A percentile compares a stretch with the other conserved stretches of the same genome.
phyloP scores from a whole-genome alignment of 2,329 filamentous ascomycete species.

The Trichothecium sympodiale region DNA sequence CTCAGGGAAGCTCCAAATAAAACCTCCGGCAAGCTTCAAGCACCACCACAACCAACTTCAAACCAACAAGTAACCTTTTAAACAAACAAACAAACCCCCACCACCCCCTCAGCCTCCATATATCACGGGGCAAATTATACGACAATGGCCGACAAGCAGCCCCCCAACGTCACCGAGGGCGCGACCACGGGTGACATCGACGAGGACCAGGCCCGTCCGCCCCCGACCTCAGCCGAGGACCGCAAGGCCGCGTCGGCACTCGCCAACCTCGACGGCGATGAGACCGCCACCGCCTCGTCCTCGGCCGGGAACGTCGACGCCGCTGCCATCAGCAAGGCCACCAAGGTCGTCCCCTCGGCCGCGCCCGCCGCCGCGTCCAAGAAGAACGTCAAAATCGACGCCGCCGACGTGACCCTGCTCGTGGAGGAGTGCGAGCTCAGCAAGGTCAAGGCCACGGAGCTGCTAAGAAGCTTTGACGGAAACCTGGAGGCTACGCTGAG shows the following conservation, averaged over 20 bases:
- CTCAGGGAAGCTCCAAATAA: too few relatives aligned
- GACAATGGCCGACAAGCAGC: slow-evolving; percentile 51
- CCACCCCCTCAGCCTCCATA: neutral
- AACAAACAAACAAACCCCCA: neutral
- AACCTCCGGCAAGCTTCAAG: too few relatives aligned
- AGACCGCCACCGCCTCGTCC: slow-evolving; percentile 23
- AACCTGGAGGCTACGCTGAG: slow-evolving; percentile 56
- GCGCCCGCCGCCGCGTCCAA: slow-evolving; percentile 21
- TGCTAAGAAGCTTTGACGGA: slow-evolving; percentile 62
- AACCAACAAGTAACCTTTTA: too few relatives aligned
- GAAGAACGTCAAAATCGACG: slow-evolving; percentile 63
- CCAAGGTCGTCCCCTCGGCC: slow-evolving; percentile 44
- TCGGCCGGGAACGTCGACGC: slow-evolving; percentile 45
- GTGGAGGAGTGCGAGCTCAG: slow-evolving; percentile 63
- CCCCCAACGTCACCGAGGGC: slow-evolving; percentile 46
- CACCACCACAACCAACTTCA: slow-evolving; percentile 1
- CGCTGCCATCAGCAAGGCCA: slow-evolving; percentile 60
- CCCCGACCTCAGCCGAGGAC: slow-evolving; percentile 53
- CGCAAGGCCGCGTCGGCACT: slow-evolving; percentile 67
- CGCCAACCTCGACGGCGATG: slow-evolving; percentile 47
- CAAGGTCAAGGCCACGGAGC: slow-evolving; percentile 62
- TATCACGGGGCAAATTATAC: neutral
- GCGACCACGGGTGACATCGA: slow-evolving; percentile 47
- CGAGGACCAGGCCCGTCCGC: slow-evolving; percentile 31
- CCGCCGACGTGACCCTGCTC: slow-evolving; percentile 58